Percentiles rank a stretch among this genome's conserved stretches.
phyloP scores from a whole-genome alignment of 169 alveolate genomes.

The Eimeria zaria region DNA sequence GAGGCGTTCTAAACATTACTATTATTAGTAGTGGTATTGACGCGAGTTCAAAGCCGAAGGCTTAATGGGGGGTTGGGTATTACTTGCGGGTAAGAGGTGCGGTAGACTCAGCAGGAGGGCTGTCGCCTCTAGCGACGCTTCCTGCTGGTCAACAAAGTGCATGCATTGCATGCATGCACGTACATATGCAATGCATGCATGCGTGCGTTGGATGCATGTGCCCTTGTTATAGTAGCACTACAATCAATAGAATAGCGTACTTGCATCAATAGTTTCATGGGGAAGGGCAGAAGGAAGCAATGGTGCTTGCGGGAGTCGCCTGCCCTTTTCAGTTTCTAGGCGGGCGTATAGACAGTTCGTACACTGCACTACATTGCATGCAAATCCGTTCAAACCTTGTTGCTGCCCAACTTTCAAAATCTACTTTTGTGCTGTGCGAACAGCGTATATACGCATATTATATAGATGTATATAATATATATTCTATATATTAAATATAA shows the following conservation, averaged over 20 bases:
- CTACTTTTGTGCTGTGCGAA: neutral
- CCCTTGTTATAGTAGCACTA: neutral
- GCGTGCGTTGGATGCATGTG: neutral
- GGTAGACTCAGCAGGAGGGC: too few relatives aligned
- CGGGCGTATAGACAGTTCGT: neutral
- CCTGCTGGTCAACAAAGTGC: neutral
- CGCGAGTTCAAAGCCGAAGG: neutral
- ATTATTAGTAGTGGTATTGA: neutral
- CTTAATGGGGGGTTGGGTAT: neutral
- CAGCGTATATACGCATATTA: neutral
- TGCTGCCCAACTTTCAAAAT: neutral
- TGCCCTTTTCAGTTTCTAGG: neutral
- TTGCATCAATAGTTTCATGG: neutral
- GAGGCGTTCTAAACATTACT: conserved; percentile 31
- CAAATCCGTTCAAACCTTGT: neutral
- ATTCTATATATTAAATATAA: too few relatives aligned
- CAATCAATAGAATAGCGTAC: neutral
- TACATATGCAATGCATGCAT: conserved; percentile 11
- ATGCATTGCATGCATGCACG: neutral
- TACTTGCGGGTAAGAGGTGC: neutral
- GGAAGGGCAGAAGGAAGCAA: neutral
- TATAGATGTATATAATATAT: too few relatives aligned
- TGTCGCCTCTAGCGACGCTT: too few relatives aligned
- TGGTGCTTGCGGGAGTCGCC: neutral
- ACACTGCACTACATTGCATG: neutral